These are phyloP conservation scores for Talaromyces atroroseus DNA, from an alignment of 2,329 filamentous ascomycete species.

Conservation along the genomic window DNA sequence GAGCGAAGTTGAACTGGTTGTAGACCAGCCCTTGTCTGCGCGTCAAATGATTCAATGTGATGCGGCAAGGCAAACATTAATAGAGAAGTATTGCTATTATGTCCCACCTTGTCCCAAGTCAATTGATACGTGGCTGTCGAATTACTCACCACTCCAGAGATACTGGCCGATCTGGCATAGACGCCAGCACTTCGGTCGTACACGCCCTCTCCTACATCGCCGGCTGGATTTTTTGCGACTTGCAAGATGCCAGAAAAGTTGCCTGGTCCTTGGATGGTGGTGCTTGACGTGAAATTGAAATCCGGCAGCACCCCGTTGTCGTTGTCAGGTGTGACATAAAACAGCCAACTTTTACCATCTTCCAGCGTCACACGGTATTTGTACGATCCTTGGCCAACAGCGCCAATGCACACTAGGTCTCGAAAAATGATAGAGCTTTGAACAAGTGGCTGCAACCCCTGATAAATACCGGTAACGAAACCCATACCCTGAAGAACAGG, in stretches of 20 bases:
- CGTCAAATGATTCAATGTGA: conserved; percentile 70
- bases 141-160: conserved; percentile 57
- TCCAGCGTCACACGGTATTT: conserved; percentile 73
- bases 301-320: conserved; percentile 54
- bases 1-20: conserved; percentile 62
- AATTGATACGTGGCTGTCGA: conserved; percentile 66
- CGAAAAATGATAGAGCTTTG: conserved; percentile 71
- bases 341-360: conserved; percentile 69
- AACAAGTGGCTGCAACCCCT: conserved; percentile 63
- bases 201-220: conserved; percentile 55
- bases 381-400: conserved; percentile 58
- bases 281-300: conserved; percentile 61
- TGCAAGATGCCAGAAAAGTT: conserved; percentile 77
- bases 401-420: conserved; percentile 51
- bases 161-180: conserved; percentile 60
- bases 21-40: conserved; percentile 44
- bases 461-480: conserved; percentile 75
- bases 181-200: conserved; percentile 73
- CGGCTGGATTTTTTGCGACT: conserved; percentile 66
- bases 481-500: conserved; percentile 86
- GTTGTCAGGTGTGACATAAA: conserved; percentile 62
- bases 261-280: conserved; percentile 57
- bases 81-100: conserved; percentile 51
- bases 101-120: conserved; percentile 65
- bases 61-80: conserved; percentile 88